Evolutionary conservation across 1,284 basidiomycete genomes (phyloP).

Genomic region (Earliella scabrosa): DNA sequence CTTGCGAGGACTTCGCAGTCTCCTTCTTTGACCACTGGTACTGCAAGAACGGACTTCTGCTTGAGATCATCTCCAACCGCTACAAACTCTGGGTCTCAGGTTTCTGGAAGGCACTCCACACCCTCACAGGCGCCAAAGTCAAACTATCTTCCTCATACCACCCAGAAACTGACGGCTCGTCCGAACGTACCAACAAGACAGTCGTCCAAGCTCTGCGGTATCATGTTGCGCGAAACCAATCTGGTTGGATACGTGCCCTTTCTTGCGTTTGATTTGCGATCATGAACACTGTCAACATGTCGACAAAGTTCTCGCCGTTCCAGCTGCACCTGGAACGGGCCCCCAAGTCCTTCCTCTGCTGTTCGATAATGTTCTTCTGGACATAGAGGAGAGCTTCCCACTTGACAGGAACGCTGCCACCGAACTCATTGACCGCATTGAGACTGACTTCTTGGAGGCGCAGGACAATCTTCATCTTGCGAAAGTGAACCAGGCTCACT

Average conservation of each 20-base stretch:
- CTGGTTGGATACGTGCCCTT: slow-evolving; percentile 44
- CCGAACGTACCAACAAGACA: slow-evolving; percentile 26
- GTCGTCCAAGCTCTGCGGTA: slow-evolving; percentile 41
- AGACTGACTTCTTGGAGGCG: slow-evolving; percentile 18
- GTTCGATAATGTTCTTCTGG: neutral
- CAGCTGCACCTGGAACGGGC: slow-evolving; percentile 31
- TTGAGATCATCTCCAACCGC: slow-evolving; percentile 37
- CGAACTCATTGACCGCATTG: slow-evolving; percentile 4
- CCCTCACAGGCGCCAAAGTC: slow-evolving; percentile 39
- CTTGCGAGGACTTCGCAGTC: slow-evolving; percentile 37
- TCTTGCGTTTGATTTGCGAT: slow-evolving; percentile 42
- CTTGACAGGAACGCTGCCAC: neutral
- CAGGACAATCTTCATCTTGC: slow-evolving; percentile 21
- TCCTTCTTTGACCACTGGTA: slow-evolving; percentile 43
- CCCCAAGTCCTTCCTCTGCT: slow-evolving; percentile 33
- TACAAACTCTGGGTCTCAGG: slow-evolving; percentile 45
- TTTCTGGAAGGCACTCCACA: slow-evolving; percentile 45
- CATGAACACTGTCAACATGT: slow-evolving; percentile 40
- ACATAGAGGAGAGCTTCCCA: neutral
- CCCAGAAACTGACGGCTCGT: slow-evolving; percentile 39
- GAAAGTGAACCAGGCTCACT: slow-evolving; percentile 15
- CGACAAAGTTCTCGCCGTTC: slow-evolving; percentile 42
- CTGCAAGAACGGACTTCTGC: slow-evolving; percentile 46
- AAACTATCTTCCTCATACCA: slow-evolving; percentile 48
- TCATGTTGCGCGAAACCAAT: slow-evolving; percentile 43